phyloP scores from a whole-genome alignment of 306 rosid species.

The Cucumis cinereus region DNA sequence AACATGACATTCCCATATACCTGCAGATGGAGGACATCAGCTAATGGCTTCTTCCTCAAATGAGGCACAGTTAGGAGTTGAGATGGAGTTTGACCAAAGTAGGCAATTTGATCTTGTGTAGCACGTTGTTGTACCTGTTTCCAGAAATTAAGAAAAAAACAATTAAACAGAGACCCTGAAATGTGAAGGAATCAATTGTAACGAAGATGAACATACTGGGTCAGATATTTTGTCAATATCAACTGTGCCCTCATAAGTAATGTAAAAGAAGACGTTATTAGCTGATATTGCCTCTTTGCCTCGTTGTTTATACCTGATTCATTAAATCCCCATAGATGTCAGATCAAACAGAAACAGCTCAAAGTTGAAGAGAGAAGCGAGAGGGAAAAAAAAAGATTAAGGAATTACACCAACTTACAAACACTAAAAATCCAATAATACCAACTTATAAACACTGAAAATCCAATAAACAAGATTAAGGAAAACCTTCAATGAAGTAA shows the following conservation, averaged over 20 bases:
- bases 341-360: slow-evolving; percentile 6
- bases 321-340: slow-evolving; percentile 15
- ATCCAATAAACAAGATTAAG: not conserved
- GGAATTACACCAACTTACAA: slow-evolving; percentile 10
- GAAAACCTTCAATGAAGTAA: not conserved
- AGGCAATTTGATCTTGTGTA: slow-evolving; percentile 96
- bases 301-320: slow-evolving; percentile 81
- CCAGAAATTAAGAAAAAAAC: slow-evolving; percentile 12
- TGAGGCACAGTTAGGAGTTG: slow-evolving; percentile 91
- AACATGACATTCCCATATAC: slow-evolving; percentile 22
- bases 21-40: slow-evolving; percentile 93
- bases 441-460: slow-evolving; percentile 5
- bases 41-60: slow-evolving; percentile 53
- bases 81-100: slow-evolving; percentile 97
- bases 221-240: slow-evolving; percentile 90
- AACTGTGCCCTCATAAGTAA: slow-evolving; percentile 88
- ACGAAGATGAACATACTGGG: slow-evolving; percentile 50
- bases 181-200: slow-evolving; percentile 12
- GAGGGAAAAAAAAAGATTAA: too few species aligned
- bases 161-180: not conserved
- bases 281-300: slow-evolving; percentile 86
- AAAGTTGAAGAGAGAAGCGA: slow-evolving; percentile 3
- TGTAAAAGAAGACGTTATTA: slow-evolving; percentile 86
- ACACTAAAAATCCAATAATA: slow-evolving; percentile 7
- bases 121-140: slow-evolving; percentile 76